Evolutionary conservation across 208 protist species (phyloP), one percentile per base, ranked within the genome.

Genomic region (Dictyostelium gargantuum): DNA sequence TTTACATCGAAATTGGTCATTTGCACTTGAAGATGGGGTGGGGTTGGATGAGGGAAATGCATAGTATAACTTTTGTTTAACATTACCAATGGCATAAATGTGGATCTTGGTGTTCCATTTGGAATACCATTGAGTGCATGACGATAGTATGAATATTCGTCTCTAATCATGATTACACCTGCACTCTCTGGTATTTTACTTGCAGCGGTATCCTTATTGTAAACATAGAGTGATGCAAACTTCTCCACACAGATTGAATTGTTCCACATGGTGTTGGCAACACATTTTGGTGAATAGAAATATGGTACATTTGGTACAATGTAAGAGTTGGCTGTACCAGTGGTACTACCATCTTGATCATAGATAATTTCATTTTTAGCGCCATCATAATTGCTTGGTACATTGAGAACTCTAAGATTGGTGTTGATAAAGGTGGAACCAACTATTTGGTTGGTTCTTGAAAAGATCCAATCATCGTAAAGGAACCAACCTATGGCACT

Each of bases 1-100:
- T 21, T 29, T 50, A 52, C 13, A 46, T 92, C 76, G n/a, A 84
- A 80, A 63, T 92, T 92, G 8, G 75, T 84, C 19, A 85, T 54
- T 63, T 92, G 86, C 13, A 92, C 26, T 38, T 50, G 38, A 6
- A 92, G 46, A 23, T 61, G 13, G 15, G 61, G 61, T 74, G 75
- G 66, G 0, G 66, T 42, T 38, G 75, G 15, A 48, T 63, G 48
- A 5, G 40, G 5, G 29, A 92, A 92, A 29, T 92, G 75, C 75
- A 92, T 76, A 2, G 77, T 80, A 66, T 92, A 92, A 40, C 32
- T 61, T 40, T 54, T 70, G 10, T 76, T 63, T 32, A 79, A n/a
- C 44, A 63, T 77, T 1, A 89, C 70, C 26, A 77, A 32, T n/a
- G 82, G 82, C 52, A 89, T 79, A 68, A 89, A 89, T 6, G 68